phyloP scores from a whole-genome alignment of 2,329 filamentous ascomycete genomes.

The Diplodia sapinea region DNA sequence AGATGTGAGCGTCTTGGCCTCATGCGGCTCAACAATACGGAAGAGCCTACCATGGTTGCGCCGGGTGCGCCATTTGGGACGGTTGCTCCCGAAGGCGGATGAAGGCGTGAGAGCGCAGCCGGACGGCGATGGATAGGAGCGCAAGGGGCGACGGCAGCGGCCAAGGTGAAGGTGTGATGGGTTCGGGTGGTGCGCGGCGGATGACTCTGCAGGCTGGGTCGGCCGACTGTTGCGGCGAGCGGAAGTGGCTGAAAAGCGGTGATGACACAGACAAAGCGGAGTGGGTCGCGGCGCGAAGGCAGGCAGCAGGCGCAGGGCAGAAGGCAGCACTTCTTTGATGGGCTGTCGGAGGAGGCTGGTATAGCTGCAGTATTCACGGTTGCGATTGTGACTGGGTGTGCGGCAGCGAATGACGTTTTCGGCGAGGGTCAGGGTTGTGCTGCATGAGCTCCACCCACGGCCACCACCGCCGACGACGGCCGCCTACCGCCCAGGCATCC shows the following conservation, averaged over 20 bases:
- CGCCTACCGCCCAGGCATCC: slow-evolving; percentile 12
- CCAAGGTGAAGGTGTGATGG: slow-evolving; percentile 5
- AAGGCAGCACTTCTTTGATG: slow-evolving; percentile 17
- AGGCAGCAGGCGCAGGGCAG: slow-evolving; percentile 2
- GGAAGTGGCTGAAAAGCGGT: slow-evolving; percentile 11
- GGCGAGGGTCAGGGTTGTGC: slow-evolving; percentile 16
- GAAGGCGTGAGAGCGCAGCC: background rate
- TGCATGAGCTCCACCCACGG: slow-evolving; percentile 21
- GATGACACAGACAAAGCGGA: slow-evolving; percentile 20
- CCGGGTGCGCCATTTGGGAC: slow-evolving; percentile 26
- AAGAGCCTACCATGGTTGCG: slow-evolving; percentile 27
- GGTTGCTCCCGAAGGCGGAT: background rate
- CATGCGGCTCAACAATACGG: slow-evolving; percentile 24
- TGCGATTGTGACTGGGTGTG: slow-evolving; percentile 14
- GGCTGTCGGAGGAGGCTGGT: slow-evolving; percentile 13
- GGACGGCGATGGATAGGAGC: background rate
- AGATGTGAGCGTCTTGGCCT: slow-evolving; percentile 58
- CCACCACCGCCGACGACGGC: slow-evolving; percentile 12
- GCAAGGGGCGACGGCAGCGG: background rate
- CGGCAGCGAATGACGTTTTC: slow-evolving; percentile 28
- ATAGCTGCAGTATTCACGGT: slow-evolving; percentile 5
- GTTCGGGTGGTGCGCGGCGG: slow-evolving; percentile 18
- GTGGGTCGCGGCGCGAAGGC: background rate
- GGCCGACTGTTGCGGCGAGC: background rate
- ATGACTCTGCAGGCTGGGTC: slow-evolving; percentile 18